Evolutionary conservation across 78 protist species (phyloP).

Genomic region (Dictyostelium capitatum): DNA sequence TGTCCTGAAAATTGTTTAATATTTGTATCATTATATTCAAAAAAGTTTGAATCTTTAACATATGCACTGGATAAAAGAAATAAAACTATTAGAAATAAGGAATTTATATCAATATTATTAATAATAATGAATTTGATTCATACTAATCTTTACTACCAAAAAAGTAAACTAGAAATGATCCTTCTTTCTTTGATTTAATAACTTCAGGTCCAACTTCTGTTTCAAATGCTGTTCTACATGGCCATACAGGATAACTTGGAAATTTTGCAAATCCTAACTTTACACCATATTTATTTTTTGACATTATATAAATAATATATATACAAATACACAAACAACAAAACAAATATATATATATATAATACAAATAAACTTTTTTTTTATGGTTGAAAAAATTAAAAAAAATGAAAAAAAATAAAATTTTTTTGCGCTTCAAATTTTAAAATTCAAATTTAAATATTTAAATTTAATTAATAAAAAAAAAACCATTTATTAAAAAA

Average conservation of each 20-base stretch:
- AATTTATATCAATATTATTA: too few relatives aligned
- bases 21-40: neutral
- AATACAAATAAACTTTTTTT: too few relatives aligned
- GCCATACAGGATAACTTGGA: conserved; percentile 29
- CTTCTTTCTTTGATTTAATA: neutral
- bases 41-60: neutral
- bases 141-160: conserved; percentile 49
- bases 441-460: too few relatives aligned
- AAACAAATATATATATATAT: neutral
- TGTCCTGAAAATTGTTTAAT: neutral
- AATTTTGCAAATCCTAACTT: neutral
- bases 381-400: too few relatives aligned
- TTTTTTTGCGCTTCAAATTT: too few relatives aligned
- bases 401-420: too few relatives aligned
- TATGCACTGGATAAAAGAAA: too few relatives aligned
- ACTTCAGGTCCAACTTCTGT: conserved; percentile 1
- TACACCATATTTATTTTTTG: conserved; percentile 8
- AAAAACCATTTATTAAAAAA: too few relatives aligned
- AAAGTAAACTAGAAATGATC: conserved; percentile 1
- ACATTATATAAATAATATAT: neutral
- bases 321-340: too few relatives aligned
- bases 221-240: conserved; percentile 32
- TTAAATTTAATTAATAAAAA: too few relatives aligned
- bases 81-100: too few relatives aligned
- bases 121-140: too few relatives aligned